Base-by-base conservation (phyloP, 2,329 filamentous ascomycete genomes). In the Pyricularia sp. region DNA sequence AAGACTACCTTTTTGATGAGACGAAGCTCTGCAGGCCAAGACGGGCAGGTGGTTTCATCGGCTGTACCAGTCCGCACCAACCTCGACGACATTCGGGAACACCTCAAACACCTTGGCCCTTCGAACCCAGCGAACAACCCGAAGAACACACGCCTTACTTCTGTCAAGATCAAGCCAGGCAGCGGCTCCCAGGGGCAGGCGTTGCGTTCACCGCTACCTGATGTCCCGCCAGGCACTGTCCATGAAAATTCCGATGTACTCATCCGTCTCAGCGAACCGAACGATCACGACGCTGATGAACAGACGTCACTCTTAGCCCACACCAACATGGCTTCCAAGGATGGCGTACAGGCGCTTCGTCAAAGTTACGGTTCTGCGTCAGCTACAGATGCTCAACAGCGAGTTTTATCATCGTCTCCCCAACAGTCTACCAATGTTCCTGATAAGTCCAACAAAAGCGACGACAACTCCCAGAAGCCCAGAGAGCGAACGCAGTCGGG, bases 111-210 rank as follows among this genome's bases (percentile, higher is more conserved):
- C 71, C 84, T 91, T 0, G 88, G 88, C 0, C 89, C 89, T 0
- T 90, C 88, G 0, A 91, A 91, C 74, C 84, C 85, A 25, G 89
- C 89, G 6, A 84, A 85, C 20, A 87, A 88, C 69, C 89, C 89
- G 1, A 87, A 85, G 76, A 84, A 83, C 69, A 89, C 88, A 1
- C 83, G 84, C 23, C 86, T 85, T 23, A 85, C 86, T 23, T 85
- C 88, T 0, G 88, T 91, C 73, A 90, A 90, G 77, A 88, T 91
- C 73, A 91, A 91, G 78, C 80, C 81, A 31, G 82, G 78, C 7
- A 71, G 70, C 68, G 66, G 73, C 33, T 26, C 23, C 9, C 26
- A 36, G 3, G 42, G 65, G 10, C 64, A 36, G 33, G 31, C 59
- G 2, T 26, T 26, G 10, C 33, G 58, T 11, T 61, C 67, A 5